A percentile compares a stretch with the other conserved stretches of the same genome.
Evolutionary conservation across 106 monocot genomes (phyloP).

Genomic region (Dioscorea zingiberensis): DNA sequence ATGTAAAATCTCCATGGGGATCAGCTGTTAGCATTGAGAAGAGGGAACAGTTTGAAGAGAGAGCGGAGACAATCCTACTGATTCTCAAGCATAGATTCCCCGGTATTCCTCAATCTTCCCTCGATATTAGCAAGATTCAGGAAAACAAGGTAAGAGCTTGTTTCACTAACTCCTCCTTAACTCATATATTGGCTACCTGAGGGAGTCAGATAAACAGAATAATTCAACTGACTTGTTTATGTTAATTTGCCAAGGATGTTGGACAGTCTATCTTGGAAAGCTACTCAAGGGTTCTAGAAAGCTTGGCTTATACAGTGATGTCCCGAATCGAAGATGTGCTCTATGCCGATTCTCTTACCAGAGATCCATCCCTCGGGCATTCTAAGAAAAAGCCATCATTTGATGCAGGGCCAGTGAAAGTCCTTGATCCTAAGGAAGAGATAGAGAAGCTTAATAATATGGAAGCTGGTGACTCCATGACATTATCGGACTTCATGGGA

Average conservation of each 20-base stretch:
- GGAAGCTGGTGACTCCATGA: conserved; percentile 58
- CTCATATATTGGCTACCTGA: no score
- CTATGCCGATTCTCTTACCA: conserved; percentile 40
- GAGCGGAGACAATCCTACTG: conserved; percentile 78
- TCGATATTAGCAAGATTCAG: conserved; percentile 89
- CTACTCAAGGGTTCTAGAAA: conserved; percentile 86
- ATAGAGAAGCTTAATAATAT: conserved; percentile 47
- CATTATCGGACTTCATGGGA: conserved; percentile 84
- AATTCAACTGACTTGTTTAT: neutral
- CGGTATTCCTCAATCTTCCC: conserved; percentile 70
- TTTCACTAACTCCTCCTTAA: no score
- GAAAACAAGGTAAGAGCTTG: conserved; percentile 38
- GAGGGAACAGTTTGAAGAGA: conserved; percentile 90
- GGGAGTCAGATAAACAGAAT: no score
- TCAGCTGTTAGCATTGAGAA: conserved; percentile 77
- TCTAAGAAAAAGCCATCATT: conserved; percentile 12
- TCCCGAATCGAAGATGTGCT: conserved; percentile 85
- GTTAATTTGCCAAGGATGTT: conserved; percentile 48
- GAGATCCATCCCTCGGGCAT: conserved; percentile 30
- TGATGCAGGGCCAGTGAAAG: conserved; percentile 21
- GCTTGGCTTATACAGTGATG: conserved; percentile 80
- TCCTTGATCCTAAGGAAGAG: conserved; percentile 51
- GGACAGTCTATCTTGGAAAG: conserved; percentile 85
- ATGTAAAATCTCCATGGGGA: conserved; percentile 74
- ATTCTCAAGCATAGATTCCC: conserved; percentile 80